A percentile compares a stretch with the other conserved stretches of the same genome.
phyloP scores from a whole-genome alignment of 106 monocot species.

The Dendrobium chrysotoxum region DNA sequence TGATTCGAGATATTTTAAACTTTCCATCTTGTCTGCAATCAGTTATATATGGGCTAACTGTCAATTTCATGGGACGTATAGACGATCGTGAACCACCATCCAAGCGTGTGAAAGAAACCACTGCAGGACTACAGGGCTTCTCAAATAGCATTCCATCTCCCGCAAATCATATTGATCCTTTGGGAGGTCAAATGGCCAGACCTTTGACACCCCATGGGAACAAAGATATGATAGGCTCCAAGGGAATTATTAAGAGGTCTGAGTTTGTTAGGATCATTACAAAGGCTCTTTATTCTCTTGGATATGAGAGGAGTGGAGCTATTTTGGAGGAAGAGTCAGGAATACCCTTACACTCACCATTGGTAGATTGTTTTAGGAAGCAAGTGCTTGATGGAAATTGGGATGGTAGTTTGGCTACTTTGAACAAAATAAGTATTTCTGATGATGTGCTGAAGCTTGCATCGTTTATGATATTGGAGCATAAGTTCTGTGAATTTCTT shows the following conservation, averaged over 20 bases:
- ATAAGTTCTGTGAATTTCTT: slow-evolving; percentile 66
- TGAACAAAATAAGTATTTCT: slow-evolving; percentile 34
- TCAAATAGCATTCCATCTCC: slow-evolving; percentile 22
- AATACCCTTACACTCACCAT: slow-evolving; percentile 41
- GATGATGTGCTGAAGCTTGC: slow-evolving; percentile 41
- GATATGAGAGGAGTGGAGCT: slow-evolving; percentile 59
- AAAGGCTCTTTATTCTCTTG: slow-evolving; percentile 67
- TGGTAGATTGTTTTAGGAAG: slow-evolving; percentile 42
- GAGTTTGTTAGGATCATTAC: slow-evolving; percentile 79
- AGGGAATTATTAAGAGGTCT: slow-evolving; percentile 49
- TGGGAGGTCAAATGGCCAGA: slow-evolving; percentile 52
- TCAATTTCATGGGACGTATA: slow-evolving; percentile 71
- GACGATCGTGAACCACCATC: slow-evolving; percentile 63
- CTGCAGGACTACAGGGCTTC: slow-evolving; percentile 21
- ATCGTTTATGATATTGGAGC: slow-evolving; percentile 53
- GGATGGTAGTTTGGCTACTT: slow-evolving; percentile 52
- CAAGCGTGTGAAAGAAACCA: slow-evolving; percentile 50
- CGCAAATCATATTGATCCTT: slow-evolving; percentile 30
- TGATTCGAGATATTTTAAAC: no score
- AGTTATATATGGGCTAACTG: slow-evolving; percentile 61
- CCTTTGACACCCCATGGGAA: slow-evolving; percentile 46
- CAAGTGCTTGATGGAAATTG: slow-evolving; percentile 62
- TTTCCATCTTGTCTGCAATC: background rate
- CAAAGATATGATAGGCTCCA: slow-evolving; percentile 46
- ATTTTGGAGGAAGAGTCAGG: slow-evolving; percentile 73